These are phyloP conservation scores for Eucalyptus melliodora DNA, from an alignment of 345 rosid species.

Conservation along the genomic window DNA sequence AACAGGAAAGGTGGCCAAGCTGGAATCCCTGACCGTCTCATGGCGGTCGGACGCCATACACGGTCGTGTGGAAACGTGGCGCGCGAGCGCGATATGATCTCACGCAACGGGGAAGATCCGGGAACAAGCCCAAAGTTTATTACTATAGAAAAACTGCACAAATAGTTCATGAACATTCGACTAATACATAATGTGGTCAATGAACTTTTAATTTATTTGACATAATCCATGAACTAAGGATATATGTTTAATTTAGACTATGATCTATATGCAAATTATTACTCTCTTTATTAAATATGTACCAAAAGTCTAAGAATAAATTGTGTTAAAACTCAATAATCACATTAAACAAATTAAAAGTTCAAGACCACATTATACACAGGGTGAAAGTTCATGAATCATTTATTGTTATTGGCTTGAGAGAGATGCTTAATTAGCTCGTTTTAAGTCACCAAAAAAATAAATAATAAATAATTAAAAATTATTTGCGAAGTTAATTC, in stretches of 20 bases:
- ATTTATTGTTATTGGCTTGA: too few species aligned
- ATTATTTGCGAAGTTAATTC: rapidly evolving
- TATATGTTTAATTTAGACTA: rapidly evolving
- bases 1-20: not conserved
- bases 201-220: too few species aligned
- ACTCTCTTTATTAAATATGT: too few species aligned
- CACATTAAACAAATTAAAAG: too few species aligned
- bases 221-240: rapidly evolving
- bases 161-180: too few species aligned
- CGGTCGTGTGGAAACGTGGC: not conserved
- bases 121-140: too few species aligned
- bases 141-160: too few species aligned
- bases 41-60: not conserved
- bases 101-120: not conserved
- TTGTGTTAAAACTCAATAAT: rapidly evolving
- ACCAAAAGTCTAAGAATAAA: rapidly evolving
- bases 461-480: too few species aligned
- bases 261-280: too few species aligned
- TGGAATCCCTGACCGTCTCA: not conserved
- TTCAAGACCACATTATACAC: rapidly evolving
- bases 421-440: too few species aligned
- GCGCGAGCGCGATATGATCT: not conserved
- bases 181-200: rapidly evolving
- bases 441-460: too few species aligned
- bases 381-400: rapidly evolving